Percentiles rank a stretch among this genome's conserved stretches.
phyloP scores from a whole-genome alignment of 208 protist species.

The Jaenimonas drosophilae region DNA sequence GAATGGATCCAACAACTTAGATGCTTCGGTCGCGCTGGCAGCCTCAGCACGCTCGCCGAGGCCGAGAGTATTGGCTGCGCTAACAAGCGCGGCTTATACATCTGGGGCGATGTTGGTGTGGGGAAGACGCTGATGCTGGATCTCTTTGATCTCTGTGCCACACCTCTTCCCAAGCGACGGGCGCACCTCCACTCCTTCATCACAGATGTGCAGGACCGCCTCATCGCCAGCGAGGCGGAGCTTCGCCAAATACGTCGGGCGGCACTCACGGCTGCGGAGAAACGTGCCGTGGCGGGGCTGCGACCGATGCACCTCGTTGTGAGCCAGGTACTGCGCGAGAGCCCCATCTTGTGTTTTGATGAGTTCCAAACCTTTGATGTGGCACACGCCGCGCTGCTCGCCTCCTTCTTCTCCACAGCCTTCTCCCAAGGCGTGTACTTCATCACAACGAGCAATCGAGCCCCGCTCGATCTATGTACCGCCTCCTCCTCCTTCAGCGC shows the following conservation, averaged over 20 bases:
- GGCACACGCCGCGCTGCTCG: slow-evolving; percentile 69
- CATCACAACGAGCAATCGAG: slow-evolving; percentile 81
- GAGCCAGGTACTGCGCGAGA: slow-evolving; percentile 50
- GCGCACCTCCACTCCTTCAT: slow-evolving; percentile 93
- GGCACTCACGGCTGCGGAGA: slow-evolving; percentile 7
- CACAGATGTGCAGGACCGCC: slow-evolving; percentile 63
- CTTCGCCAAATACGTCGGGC: slow-evolving; percentile 10
- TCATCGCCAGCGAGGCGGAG: slow-evolving; percentile 34
- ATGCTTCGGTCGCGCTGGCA: too few relatives aligned
- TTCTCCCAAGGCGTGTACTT: slow-evolving; percentile 65
- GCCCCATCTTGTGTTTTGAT: slow-evolving; percentile 86
- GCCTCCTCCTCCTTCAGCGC: slow-evolving; percentile 52
- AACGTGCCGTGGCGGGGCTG: slow-evolving; percentile 4
- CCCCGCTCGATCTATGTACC: slow-evolving; percentile 58
- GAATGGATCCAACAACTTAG: too few relatives aligned
- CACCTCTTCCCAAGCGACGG: slow-evolving; percentile 67
- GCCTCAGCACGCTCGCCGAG: too few relatives aligned
- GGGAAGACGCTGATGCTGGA: slow-evolving; percentile 94
- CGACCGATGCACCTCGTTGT: slow-evolving; percentile 71
- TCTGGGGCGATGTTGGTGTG: slow-evolving; percentile 91
- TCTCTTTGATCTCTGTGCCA: slow-evolving; percentile 80
- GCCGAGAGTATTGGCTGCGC: slow-evolving; percentile 44
- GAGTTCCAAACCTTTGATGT: slow-evolving; percentile 91
- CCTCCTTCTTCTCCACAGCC: slow-evolving; percentile 66
- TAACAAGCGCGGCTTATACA: slow-evolving; percentile 78